Percentiles rank a stretch among this genome's conserved stretches.
Evolutionary conservation across 2,329 filamentous ascomycete species (phyloP).

Genomic region (Colletotrichum chrysophilum): DNA sequence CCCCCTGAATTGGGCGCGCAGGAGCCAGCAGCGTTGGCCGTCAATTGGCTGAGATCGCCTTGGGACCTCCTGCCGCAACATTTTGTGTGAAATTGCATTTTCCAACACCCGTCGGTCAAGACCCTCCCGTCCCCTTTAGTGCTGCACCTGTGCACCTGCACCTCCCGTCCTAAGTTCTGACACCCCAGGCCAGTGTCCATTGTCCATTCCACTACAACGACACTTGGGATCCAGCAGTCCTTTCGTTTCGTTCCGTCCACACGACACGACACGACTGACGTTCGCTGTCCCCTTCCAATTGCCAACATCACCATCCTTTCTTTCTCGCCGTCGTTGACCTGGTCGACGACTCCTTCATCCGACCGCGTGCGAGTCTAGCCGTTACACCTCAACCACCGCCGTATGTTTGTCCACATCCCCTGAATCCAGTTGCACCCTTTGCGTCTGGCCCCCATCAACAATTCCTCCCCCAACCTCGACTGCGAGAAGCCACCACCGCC

Average conservation of each 20-base stretch:
- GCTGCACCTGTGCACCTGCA: constrained; percentile 4
- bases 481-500: background rate
- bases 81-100: constrained; percentile 45
- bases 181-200: background rate
- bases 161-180: constrained; percentile 10
- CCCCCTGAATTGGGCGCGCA: constrained; percentile 26
- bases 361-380: constrained; percentile 3
- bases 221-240: constrained; percentile 19
- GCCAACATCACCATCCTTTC: background rate
- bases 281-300: constrained; percentile 12
- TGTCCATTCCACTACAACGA: constrained; percentile 21
- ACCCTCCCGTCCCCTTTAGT: constrained; percentile 25
- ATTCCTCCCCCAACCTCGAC: constrained; percentile 6
- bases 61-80: constrained; percentile 33
- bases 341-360: background rate
- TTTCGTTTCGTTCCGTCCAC: constrained; percentile 16
- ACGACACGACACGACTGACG: constrained; percentile 11
- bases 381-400: constrained; percentile 6
- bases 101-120: constrained; percentile 26
- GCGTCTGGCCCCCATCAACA: background rate
- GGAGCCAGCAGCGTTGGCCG: constrained; percentile 2
- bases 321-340: constrained; percentile 10
- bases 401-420: constrained; percentile 14
- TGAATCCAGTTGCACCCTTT: background rate
- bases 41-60: constrained; percentile 24